These are phyloP conservation scores for Diaporthe aspalathi DNA, from an alignment of 2,329 filamentous ascomycete genomes.

Conservation along the genomic window DNA sequence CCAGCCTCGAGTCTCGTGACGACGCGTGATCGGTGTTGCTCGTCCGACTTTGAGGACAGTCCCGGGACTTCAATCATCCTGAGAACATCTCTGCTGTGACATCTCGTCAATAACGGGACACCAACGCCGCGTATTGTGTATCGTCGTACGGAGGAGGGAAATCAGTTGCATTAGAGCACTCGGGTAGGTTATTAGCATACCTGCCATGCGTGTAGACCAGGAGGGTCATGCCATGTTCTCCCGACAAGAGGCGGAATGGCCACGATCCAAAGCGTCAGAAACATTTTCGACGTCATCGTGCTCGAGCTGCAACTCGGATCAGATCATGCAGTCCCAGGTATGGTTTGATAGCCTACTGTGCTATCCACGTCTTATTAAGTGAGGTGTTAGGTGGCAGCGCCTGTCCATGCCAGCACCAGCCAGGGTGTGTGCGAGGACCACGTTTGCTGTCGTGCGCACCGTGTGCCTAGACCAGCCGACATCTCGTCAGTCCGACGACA, in stretches of 20 bases:
- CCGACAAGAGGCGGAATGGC: not conserved
- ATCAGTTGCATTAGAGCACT: not conserved
- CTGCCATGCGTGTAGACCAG: not conserved
- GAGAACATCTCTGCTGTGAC: not conserved
- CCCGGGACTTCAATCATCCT: not conserved
- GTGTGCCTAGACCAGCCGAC: slow-evolving; percentile 21
- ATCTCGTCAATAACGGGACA: not conserved
- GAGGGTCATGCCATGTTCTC: slow-evolving; percentile 1
- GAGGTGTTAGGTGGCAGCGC: not conserved
- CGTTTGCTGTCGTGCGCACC: slow-evolving; percentile 23
- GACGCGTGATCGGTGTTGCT: slow-evolving; percentile 4
- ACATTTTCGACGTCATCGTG: slow-evolving; percentile 30
- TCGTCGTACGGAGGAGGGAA: slow-evolving; percentile 29
- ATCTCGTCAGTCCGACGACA: slow-evolving; percentile 14
- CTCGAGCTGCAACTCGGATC: slow-evolving; percentile 14
- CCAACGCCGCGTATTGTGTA: slow-evolving; percentile 18
- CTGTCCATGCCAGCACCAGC: not conserved
- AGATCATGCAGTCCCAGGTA: slow-evolving; percentile 29
- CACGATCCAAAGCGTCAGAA: slow-evolving; percentile 7
- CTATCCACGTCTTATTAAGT: not conserved
- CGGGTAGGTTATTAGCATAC: not conserved
- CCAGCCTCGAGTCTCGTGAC: slow-evolving; percentile 2
- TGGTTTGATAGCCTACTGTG: slow-evolving; percentile 12
- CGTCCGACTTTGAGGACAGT: not conserved
- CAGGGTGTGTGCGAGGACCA: slow-evolving; percentile 18